Conservation (phyloP, 257 asterid genomes). For the Nicotiana tomentosiformis region DNA sequence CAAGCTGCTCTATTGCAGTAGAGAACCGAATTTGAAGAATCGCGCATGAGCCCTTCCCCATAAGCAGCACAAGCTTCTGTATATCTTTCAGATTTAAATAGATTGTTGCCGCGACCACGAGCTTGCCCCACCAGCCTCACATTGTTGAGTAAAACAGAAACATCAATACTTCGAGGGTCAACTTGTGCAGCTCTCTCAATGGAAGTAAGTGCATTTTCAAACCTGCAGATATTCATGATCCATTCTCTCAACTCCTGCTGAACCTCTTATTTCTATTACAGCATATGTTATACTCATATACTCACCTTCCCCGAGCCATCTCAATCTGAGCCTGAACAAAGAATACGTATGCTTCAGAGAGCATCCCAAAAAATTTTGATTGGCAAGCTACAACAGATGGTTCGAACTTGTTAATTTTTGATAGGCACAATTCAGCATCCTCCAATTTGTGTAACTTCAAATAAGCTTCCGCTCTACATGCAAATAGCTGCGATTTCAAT, state of each 20-base stretch:
- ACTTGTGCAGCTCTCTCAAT: constrained; percentile 49
- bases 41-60: constrained; percentile 57
- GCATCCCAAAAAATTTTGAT: constrained; percentile 52
- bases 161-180: constrained; percentile 45
- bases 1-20: constrained; percentile 85
- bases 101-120: constrained; percentile 66
- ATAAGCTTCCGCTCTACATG: constrained; percentile 69
- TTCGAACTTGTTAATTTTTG: constrained; percentile 28
- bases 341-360: constrained; percentile 46
- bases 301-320: constrained; percentile 62
- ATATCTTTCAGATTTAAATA: constrained; percentile 58
- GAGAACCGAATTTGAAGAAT: constrained; percentile 57
- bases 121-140: constrained; percentile 50
- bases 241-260: not conserved
- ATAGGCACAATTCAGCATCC: constrained; percentile 37
- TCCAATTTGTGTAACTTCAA: constrained; percentile 57
- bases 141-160: constrained; percentile 37
- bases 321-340: constrained; percentile 52
- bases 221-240: constrained; percentile 38
- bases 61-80: constrained; percentile 72
- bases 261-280: not conserved
- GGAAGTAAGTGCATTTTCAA: constrained; percentile 45
- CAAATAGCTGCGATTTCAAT: constrained; percentile 49
- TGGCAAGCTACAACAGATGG: constrained; percentile 15
- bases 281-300: not conserved